Percentiles rank a stretch among this genome's conserved stretches.
These are phyloP conservation scores for Luffa aegyptiaca DNA, from an alignment of 306 rosid species.

Conservation along the genomic window DNA sequence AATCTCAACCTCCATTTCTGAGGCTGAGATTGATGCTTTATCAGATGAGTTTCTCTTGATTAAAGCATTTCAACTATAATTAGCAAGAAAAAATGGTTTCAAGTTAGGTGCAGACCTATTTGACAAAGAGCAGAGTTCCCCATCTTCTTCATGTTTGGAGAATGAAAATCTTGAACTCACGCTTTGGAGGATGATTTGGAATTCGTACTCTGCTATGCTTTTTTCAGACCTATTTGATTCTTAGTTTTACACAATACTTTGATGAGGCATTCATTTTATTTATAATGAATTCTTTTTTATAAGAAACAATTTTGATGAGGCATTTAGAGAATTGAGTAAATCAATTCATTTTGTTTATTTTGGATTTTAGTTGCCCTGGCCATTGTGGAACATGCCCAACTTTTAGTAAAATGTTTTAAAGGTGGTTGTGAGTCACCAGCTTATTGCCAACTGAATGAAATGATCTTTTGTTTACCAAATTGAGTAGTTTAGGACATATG, in stretches of 20 bases:
- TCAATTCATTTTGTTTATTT: neutral
- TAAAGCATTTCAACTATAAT: neutral
- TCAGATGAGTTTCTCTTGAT: neutral
- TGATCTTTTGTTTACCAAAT: neutral
- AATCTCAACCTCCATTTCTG: constrained; percentile 4
- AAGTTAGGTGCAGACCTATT: constrained; percentile 8
- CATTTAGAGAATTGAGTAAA: neutral
- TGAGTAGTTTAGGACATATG: too few species aligned
- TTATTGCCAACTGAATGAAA: neutral
- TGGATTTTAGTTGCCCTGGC: neutral
- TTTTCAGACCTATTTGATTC: too few species aligned
- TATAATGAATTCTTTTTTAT: too few species aligned
- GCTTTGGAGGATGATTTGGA: too few species aligned
- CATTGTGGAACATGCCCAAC: neutral
- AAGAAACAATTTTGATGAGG: too few species aligned
- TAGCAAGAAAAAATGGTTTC: neutral
- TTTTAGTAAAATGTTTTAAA: neutral
- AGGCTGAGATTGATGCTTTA: constrained; percentile 1
- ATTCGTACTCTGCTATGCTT: too few species aligned
- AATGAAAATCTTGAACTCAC: neutral
- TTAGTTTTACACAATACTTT: neutral
- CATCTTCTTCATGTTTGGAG: neutral
- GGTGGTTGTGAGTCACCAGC: neutral
- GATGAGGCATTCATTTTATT: too few species aligned
- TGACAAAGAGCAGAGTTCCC: neutral